Base-by-base conservation (phyloP, 1,284 basidiomycete species). In the Leccinum solheimii region DNA sequence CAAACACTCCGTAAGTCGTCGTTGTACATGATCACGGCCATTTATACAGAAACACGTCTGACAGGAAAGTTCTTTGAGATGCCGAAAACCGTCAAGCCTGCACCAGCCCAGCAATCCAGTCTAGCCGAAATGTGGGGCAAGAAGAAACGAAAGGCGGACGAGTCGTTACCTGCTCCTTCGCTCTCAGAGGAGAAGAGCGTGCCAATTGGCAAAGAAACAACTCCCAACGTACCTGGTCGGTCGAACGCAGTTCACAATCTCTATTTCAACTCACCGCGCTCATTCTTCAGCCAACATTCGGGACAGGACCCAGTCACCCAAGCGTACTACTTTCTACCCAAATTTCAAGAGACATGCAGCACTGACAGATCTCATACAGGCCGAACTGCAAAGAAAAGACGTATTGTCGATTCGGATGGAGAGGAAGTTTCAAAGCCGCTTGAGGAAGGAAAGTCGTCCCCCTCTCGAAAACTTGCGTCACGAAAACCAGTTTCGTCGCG, bases 41-140 rank as follows among this genome's bases (percentile, higher is more conserved):
- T 57, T 38, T 34, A 36, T 58, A 27, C 56, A 61, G 34, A 55
- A 51, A 55, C 13, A 7, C 27, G 10, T 51, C 26, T 43, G 66
- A 68, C 68, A 88, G 87, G 82, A 43, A 90, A 84, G 68, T 91
- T 90, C 80, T 85, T 92, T 65, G 79, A 81, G 57, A 88, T 90
- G 86, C 87, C 90, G 0, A 81, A 82, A 64, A 80, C 79, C 45
- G 71, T 75, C 49, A 91, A 89, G 72, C 67, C 82, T 27, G 74
- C 86, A 2, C 86, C 87, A 9, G 82, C 81, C 2, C 89, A 91
- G 64, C 90, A 92, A 73, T 79, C 89, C 21, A 91, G 78, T 68
- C 80, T 93, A 36, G 81, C 83, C 63, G 88, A 91, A 62, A 81
- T 90, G 79, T 92, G 89, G 88, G 79, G 79, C 72, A 83, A 78